Percentiles rank a stretch among this genome's conserved stretches.
Evolutionary conservation across 2,329 filamentous ascomycete species (phyloP).

Genomic region (Diaporthe sp.): DNA sequence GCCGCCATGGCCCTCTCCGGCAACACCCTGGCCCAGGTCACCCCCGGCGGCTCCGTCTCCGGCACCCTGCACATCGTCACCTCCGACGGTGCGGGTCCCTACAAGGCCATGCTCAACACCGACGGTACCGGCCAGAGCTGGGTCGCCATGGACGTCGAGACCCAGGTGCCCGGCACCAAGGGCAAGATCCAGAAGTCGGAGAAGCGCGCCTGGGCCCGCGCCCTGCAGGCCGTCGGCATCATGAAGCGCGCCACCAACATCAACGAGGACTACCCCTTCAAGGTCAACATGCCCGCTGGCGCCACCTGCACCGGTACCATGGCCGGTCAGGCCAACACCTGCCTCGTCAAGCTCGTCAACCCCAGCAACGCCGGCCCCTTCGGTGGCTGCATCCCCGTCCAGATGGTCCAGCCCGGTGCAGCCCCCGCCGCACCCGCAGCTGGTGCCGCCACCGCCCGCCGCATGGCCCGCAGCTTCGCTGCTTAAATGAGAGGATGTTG

Average conservation of each 20-base stretch:
- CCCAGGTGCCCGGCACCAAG: constrained; percentile 52
- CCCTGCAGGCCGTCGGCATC: constrained; percentile 37
- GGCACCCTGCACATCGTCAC: constrained; percentile 56
- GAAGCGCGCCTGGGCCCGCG: constrained; percentile 40
- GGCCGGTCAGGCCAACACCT: constrained; percentile 43
- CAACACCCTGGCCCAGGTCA: constrained; percentile 54
- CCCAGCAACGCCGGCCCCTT: constrained; percentile 40
- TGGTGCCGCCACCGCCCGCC: constrained; percentile 35
- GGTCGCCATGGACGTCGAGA: constrained; percentile 46
- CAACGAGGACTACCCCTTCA: constrained; percentile 44
- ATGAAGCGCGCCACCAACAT: constrained; percentile 41
- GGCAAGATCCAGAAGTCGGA: constrained; percentile 50
- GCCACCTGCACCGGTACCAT: constrained; percentile 45
- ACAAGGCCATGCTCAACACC: constrained; percentile 53
- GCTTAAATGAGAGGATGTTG: constrained; percentile 1
- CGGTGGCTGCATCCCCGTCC: constrained; percentile 39
- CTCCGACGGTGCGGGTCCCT: constrained; percentile 55
- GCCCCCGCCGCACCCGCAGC: constrained; percentile 24
- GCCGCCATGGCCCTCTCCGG: constrained; percentile 52
- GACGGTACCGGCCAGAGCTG: constrained; percentile 52
- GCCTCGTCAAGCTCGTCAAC: constrained; percentile 48
- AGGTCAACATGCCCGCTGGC: constrained; percentile 45
- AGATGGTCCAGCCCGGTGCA: constrained; percentile 32
- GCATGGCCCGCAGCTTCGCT: constrained; percentile 36
- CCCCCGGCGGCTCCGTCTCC: constrained; percentile 48